These are phyloP conservation scores for Tetracladium setigerum DNA, from an alignment of 495 filamentous ascomycete species.

Conservation along the genomic window DNA sequence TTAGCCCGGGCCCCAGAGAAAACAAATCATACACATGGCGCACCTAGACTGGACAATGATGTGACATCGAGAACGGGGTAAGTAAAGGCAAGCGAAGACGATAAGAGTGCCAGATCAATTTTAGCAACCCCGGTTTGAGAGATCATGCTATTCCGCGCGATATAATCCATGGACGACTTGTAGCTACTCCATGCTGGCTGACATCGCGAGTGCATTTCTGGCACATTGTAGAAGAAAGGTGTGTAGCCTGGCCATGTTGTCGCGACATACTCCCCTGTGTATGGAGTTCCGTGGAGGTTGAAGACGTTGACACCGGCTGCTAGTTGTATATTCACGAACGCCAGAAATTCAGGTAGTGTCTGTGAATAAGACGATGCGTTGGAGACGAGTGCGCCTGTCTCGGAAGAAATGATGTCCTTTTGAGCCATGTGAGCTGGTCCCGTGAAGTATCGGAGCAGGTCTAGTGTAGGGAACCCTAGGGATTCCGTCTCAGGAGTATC, in stretches of 20 bases:
- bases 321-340: constrained; percentile 25
- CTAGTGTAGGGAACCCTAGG: constrained; percentile 33
- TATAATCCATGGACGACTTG: constrained; percentile 31
- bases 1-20: background rate
- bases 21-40: background rate
- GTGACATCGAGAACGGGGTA: constrained; percentile 9
- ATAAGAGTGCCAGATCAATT: constrained; percentile 35
- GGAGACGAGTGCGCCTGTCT: constrained; percentile 27
- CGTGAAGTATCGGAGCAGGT: constrained; percentile 38
- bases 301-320: constrained; percentile 37
- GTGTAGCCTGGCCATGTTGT: constrained; percentile 44
- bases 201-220: constrained; percentile 33
- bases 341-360: constrained; percentile 22
- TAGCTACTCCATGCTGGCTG: constrained; percentile 38
- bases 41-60: constrained; percentile 14
- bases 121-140: constrained; percentile 33
- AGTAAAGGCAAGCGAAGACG: constrained; percentile 12
- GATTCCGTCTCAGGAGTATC: constrained; percentile 42
- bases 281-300: constrained; percentile 39
- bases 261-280: constrained; percentile 29
- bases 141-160: constrained; percentile 29
- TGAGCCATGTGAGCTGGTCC: constrained; percentile 34
- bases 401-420: constrained; percentile 33
- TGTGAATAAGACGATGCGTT: constrained; percentile 27
- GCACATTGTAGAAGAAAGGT: constrained; percentile 35